These are phyloP conservation scores for Amniculicola lignicola DNA, from an alignment of 495 filamentous ascomycete species.

Conservation along the genomic window DNA sequence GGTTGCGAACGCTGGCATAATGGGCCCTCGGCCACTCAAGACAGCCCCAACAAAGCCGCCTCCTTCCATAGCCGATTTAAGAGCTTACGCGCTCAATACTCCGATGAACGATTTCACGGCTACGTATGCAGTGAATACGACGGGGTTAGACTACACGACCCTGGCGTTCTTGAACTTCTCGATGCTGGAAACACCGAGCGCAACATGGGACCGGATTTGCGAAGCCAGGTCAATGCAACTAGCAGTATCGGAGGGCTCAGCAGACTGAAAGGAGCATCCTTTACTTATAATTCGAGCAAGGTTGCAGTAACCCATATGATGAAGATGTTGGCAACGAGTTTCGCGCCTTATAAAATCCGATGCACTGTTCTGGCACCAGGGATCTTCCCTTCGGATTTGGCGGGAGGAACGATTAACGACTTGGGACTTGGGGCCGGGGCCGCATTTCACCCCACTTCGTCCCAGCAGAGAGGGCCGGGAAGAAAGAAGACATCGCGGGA, in stretches of 20 bases:
- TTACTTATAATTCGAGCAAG: constrained; percentile 64
- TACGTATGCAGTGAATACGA: constrained; percentile 59
- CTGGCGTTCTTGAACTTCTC: constrained; percentile 63
- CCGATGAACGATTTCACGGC: constrained; percentile 57
- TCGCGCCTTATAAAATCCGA: constrained; percentile 59
- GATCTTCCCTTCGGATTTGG: constrained; percentile 40
- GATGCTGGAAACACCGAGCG: constrained; percentile 58
- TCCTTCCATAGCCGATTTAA: constrained; percentile 51
- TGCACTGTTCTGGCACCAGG: constrained; percentile 67
- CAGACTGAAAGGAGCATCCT: constrained; percentile 54
- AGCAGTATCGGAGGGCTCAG: constrained; percentile 61
- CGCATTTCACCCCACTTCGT: constrained; percentile 31
- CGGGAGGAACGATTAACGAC: constrained; percentile 27
- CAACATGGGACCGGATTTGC: constrained; percentile 45
- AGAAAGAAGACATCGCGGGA: constrained; percentile 41
- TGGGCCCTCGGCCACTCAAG: constrained; percentile 50
- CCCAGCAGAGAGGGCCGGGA: constrained; percentile 39
- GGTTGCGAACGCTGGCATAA: constrained; percentile 64
- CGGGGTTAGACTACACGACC: constrained; percentile 59
- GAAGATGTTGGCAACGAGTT: constrained; percentile 55
- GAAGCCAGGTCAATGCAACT: constrained; percentile 62
- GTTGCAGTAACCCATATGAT: constrained; percentile 61
- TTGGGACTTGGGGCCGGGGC: constrained; percentile 26
- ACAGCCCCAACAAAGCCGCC: constrained; percentile 35
- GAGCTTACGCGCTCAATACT: constrained; percentile 50